Conservation (phyloP, 1,284 basidiomycete genomes). For the Heliocybe sulcata region DNA sequence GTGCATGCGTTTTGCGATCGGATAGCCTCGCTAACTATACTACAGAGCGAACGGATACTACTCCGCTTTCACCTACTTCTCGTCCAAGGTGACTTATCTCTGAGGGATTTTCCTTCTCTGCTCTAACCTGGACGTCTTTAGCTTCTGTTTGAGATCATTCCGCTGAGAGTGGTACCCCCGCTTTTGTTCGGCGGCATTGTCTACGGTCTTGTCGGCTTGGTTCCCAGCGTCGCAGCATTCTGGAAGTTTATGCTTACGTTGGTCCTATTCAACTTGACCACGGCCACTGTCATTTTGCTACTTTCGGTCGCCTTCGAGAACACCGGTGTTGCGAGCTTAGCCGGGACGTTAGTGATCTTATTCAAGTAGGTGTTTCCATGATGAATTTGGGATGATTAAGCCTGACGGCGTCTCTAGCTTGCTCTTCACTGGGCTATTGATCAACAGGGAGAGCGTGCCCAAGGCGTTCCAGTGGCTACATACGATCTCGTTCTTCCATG, state of each 20-base stretch:
- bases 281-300: conserved; percentile 86
- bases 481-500: conserved; percentile 95
- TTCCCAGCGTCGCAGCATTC: conserved; percentile 82
- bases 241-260: conserved; percentile 98
- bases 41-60: conserved; percentile 97
- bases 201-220: conserved; percentile 90
- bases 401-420: conserved; percentile 42
- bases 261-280: conserved; percentile 92
- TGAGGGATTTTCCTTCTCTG: neutral
- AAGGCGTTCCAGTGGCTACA: conserved; percentile 78
- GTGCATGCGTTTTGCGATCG: conserved; percentile 5
- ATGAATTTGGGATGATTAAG: neutral
- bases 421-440: conserved; percentile 90
- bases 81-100: conserved; percentile 61
- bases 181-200: conserved; percentile 93
- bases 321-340: conserved; percentile 82
- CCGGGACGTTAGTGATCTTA: conserved; percentile 94
- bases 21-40: neutral
- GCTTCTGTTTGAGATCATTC: conserved; percentile 94
- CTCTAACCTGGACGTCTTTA: conserved; percentile 16
- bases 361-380: conserved; percentile 77
- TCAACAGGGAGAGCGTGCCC: conserved; percentile 86
- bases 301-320: conserved; percentile 85
- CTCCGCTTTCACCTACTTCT: conserved; percentile 91
- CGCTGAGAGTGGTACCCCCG: conserved; percentile 89